Percentiles rank a stretch among this genome's conserved stretches.
Evolutionary conservation across 495 filamentous ascomycete genomes (phyloP).

Genomic region (Aspergillus egyptiacus): DNA sequence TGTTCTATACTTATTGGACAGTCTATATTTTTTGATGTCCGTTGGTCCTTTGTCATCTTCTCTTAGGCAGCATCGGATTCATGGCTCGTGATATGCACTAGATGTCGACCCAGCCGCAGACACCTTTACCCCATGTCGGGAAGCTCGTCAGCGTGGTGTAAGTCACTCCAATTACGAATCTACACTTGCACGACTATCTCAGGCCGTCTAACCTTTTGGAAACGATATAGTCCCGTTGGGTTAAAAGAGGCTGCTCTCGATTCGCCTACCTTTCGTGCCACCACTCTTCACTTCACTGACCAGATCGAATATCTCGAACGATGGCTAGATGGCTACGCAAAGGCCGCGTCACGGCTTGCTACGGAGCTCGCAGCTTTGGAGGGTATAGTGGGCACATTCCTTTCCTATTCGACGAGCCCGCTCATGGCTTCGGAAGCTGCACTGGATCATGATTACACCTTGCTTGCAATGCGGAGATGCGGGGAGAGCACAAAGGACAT

Average conservation of each 20-base stretch:
- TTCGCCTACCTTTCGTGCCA: conserved; percentile 89
- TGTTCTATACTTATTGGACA: conserved; percentile 7
- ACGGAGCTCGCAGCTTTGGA: conserved; percentile 69
- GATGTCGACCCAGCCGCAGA: conserved; percentile 44
- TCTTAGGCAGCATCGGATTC: conserved; percentile 23
- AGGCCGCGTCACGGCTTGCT: conserved; percentile 67
- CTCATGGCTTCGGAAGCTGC: conserved; percentile 66
- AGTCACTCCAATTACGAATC: conserved; percentile 12
- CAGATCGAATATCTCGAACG: conserved; percentile 86
- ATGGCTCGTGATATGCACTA: conserved; percentile 40
- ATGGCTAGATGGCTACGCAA: conserved; percentile 87
- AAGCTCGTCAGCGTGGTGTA: conserved; percentile 55
- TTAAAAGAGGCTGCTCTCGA: conserved; percentile 94
- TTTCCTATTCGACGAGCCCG: conserved; percentile 66
- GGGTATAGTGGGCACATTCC: conserved; percentile 62
- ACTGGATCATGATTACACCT: conserved; percentile 91
- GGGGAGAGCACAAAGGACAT: conserved; percentile 79
- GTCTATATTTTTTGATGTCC: background rate
- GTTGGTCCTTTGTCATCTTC: conserved; percentile 5
- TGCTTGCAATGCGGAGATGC: conserved; percentile 76
- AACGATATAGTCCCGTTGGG: conserved; percentile 61
- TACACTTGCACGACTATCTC: background rate
- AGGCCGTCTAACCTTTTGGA: conserved; percentile 15
- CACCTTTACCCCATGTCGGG: conserved; percentile 42
- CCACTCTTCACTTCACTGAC: conserved; percentile 81